Base-by-base conservation (phyloP, 139 green algal genomes). In the Yamagishiella unicocca region DNA sequence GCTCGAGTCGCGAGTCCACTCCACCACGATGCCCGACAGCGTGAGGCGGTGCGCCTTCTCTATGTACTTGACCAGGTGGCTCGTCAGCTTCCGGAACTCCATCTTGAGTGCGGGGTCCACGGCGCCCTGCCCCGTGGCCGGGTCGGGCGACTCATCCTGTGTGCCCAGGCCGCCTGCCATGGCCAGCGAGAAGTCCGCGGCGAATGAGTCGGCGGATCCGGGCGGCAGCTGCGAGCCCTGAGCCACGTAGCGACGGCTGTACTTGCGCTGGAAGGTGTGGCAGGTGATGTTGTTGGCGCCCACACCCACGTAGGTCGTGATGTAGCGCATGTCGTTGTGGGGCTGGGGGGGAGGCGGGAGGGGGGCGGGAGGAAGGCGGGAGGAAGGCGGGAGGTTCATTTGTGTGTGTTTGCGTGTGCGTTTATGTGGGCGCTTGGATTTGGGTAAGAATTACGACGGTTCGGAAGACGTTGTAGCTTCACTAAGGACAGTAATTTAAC, bases 191-290 rank as follows among this genome's bases (percentile, higher is more conserved):
- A 2, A 29, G 37, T 42, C 35, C 2, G 19, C 27, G 62, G 55
- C 25, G 53, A 67, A 37, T 21, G 19, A 42, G 12, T 71, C 67
- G 0, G 24, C 46, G 25, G 82, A 67, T 46, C 40, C 46, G 31
- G 81, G 45, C 25, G 81, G 64, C 62, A 37, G 43, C 37, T 67
- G 24, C n/a, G 35, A 25, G 46, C 67, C 67, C 35, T 55, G 35
- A 4, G 82, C 58, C 1, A 90, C 82, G 75, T 95, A 96, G 19
- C 93, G 87, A 21, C 79, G 72, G 88, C 88, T 92, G 89, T 90
- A 96, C 53, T 90, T 91, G 73, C 92, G 92, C 73, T 95, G 93
- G 80, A 95, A 94, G 31, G 92, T 95, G 88, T 96, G 92, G 80
- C 89, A 93, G 2, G 89, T 85, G 33, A 92, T 74, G 14, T 61